Conservation (phyloP, 75 land plant species). For the Azolla pinnata region DNA sequence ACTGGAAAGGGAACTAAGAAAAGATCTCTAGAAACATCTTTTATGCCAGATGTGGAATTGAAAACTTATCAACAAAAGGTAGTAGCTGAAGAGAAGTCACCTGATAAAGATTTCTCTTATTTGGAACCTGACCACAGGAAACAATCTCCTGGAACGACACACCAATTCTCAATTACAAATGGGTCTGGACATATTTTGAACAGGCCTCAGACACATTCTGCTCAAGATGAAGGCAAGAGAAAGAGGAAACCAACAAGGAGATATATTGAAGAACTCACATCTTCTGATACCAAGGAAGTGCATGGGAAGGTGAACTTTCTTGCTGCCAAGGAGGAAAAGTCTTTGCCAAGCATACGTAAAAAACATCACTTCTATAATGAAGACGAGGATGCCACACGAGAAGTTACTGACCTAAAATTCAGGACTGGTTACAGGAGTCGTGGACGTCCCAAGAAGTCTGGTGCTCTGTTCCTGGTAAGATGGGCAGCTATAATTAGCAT, state of each 20-base stretch:
- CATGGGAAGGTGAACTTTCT: conserved; percentile 15
- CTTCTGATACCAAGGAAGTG: conserved; percentile 26
- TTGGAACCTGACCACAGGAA: conserved; percentile 4
- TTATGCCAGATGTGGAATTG: neutral
- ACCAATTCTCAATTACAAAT: neutral
- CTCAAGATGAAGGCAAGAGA: conserved; percentile 48
- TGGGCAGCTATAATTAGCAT: too few relatives aligned
- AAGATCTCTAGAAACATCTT: too few relatives aligned
- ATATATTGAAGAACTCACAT: conserved; percentile 86
- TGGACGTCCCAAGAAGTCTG: too few relatives aligned
- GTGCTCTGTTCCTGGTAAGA: too few relatives aligned
- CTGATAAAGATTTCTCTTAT: too few relatives aligned
- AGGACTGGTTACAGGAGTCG: too few relatives aligned
- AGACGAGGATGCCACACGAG: too few relatives aligned
- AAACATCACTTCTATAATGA: too few relatives aligned
- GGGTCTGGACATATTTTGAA: neutral
- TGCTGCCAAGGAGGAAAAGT: neutral
- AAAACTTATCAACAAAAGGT: neutral
- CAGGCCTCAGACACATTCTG: conserved; percentile 12
- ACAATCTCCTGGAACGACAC: neutral
- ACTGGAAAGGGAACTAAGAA: too few relatives aligned
- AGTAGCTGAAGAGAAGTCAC: too few relatives aligned
- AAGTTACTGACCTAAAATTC: too few relatives aligned
- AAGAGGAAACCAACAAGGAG: conserved; percentile 78
- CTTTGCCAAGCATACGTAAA: too few relatives aligned